A percentile compares a stretch with the other conserved stretches of the same genome.
Evolutionary conservation across 1,284 basidiomycete genomes (phyloP).

Genomic region (Sanghuangporus weigelae): DNA sequence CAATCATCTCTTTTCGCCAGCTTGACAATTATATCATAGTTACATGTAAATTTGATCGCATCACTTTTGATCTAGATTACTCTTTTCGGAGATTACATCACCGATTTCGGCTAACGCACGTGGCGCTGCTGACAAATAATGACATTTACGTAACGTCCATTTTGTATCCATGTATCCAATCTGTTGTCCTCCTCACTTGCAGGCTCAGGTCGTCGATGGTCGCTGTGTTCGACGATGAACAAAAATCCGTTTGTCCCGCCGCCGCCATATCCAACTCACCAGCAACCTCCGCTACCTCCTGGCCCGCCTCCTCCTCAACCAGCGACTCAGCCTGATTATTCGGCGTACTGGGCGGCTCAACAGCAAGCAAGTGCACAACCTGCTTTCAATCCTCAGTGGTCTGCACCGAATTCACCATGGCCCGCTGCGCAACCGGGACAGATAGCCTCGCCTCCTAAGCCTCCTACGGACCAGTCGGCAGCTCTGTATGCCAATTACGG

Average conservation of each 20-base stretch:
- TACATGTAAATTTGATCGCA: not conserved
- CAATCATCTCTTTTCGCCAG: not conserved
- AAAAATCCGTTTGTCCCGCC: conserved; percentile 75
- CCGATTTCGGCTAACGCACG: not conserved
- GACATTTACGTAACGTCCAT: not conserved
- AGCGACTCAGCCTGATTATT: conserved; percentile 58
- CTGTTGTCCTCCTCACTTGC: not conserved
- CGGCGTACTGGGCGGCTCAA: conserved; percentile 67
- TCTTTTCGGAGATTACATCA: not conserved
- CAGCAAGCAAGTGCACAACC: conserved; percentile 39
- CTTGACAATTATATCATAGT: not conserved
- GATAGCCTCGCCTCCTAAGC: conserved; percentile 43
- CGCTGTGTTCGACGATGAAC: conserved; percentile 45
- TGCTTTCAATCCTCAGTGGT: conserved; percentile 38
- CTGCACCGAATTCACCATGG: conserved; percentile 55
- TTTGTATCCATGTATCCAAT: not conserved
- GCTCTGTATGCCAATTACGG: conserved; percentile 82
- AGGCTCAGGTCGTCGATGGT: not conserved
- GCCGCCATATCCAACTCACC: conserved; percentile 52
- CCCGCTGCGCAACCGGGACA: conserved; percentile 48
- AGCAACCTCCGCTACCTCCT: conserved; percentile 71
- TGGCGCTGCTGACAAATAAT: not conserved
- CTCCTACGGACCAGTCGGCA: conserved; percentile 55
- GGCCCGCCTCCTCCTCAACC: conserved; percentile 70
- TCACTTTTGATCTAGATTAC: no score